Evolutionary conservation across 2,329 filamentous ascomycete genomes (phyloP).

Genomic region (Trichoderma sp.): DNA sequence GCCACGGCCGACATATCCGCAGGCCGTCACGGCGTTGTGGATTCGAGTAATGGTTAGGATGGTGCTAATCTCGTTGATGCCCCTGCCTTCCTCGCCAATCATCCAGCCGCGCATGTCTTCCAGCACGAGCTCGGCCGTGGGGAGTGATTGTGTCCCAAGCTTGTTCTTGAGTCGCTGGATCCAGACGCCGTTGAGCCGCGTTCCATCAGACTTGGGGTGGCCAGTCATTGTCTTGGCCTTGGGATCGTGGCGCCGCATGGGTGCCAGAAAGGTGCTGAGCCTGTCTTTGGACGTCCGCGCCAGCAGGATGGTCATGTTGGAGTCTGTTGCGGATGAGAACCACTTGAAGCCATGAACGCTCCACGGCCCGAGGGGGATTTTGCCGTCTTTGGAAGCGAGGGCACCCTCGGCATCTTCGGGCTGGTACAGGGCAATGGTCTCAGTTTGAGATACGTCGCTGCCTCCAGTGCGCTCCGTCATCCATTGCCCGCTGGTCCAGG

Average conservation of each 20-base stretch:
- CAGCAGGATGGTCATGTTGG: constrained; percentile 60
- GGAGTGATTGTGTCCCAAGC: constrained; percentile 67
- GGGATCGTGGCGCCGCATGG: constrained; percentile 53
- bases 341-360: constrained; percentile 69
- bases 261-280: constrained; percentile 65
- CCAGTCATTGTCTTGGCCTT: constrained; percentile 36
- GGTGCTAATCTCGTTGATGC: constrained; percentile 67
- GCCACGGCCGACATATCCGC: constrained; percentile 57
- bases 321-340: constrained; percentile 37
- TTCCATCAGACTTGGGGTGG: constrained; percentile 31
- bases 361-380: constrained; percentile 56
- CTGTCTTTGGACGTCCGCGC: constrained; percentile 54
- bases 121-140: constrained; percentile 72
- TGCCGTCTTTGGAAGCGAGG: constrained; percentile 28
- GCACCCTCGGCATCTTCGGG: constrained; percentile 25
- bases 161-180: constrained; percentile 74
- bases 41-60: constrained; percentile 68
- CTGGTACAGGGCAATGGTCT: constrained; percentile 56
- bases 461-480: constrained; percentile 73
- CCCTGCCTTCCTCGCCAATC: constrained; percentile 65
- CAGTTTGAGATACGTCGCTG: constrained; percentile 68
- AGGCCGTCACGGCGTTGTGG: constrained; percentile 56
- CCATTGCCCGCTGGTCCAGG: constrained; percentile 76
- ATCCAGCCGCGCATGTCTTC: constrained; percentile 64
- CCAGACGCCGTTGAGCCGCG: constrained; percentile 64